Evolutionary conservation across 495 filamentous ascomycete species (phyloP), one percentile per base, ranked within the genome.

Genomic region (Chlorociboria aeruginascens): DNA sequence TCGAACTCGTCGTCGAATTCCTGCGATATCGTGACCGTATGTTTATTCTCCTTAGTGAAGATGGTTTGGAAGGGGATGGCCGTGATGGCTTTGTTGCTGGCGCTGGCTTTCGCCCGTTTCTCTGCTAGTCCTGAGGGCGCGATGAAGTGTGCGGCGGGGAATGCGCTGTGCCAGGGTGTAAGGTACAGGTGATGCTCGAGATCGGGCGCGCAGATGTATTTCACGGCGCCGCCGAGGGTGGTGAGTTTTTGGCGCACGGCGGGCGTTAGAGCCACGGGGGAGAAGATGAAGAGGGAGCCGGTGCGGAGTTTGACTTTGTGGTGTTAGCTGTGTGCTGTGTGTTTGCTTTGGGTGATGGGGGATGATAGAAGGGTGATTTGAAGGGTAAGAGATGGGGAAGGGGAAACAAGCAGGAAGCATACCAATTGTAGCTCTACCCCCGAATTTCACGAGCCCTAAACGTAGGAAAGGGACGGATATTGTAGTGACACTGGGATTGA

Each of bases 131-230:
- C 89, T 57, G 93, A 85, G 6, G 86, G 85, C 0, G 81, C 89
- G 54, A 97, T 73, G 35, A 98, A 72, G 47, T 79, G 75, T 7
- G 92, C 89, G 16, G 72, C 53, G 0, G 89, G 89, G 62, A 73
- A 98, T 6, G 76, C 86, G 13, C 73, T 64, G 49, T 83, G 77
- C 93, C 92, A 98, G 10, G 83, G 66, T 1, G 82, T 79, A 13
- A 97, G 59, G 67, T 86, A 88, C 60, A 97, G 84, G 71, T 98
- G 90, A 65, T 97, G 92, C 65, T 95, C 83, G 14, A 89, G 75
- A 60, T 97, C 92, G 14, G 80, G 73, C 4, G 90, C 89, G 9
- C 89, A 73, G 50, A 97, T 78, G 70, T 97, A 96, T 40, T 70
- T 73, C 40, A 98, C 79, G 20, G 79, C 69, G 36, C 76, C 74